Base-by-base conservation (phyloP, 257 asterid species). In the Osmanthus fragrans region DNA sequence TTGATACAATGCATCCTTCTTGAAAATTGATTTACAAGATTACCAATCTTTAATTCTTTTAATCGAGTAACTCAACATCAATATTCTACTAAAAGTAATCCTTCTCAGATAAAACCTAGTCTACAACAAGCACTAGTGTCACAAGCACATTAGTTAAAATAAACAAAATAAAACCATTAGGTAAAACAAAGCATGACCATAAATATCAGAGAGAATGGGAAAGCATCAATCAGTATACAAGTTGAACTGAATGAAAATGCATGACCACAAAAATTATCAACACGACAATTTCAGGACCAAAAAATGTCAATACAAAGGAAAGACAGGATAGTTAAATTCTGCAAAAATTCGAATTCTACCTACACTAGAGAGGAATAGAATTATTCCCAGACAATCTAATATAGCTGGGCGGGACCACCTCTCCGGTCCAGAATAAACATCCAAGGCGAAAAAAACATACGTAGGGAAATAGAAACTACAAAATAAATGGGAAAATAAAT, bases 371-470 rank as follows among this genome's bases (percentile, higher is more conserved):
- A 74, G 72, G 75, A 81, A 73, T 67, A 30, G 86, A 85, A 87
- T 80, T 80, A 84, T 73, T 77, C 90, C 91, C 93, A 76, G 89
- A 82, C 86, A 56, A 84, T 74, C 91, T 85, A 91, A 88, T 89
- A 89, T 78, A 82, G 88, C 89, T 72, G 86, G 92, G 90, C 75
- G 84, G 92, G 89, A 71, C 82, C 84, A 81, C 76, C 89, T 82
- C 92, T 71, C 84, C 79, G 15, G 60, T 78, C 81, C 74, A 78
- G 82, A 79, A 73, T 37, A 76, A 81, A 79, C 76, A 83, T 68
- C 73, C 76, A 73, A 67, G 74, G 63, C 77, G 70, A 72, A 84
- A 84, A 84, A 45, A 72, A 65, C 67, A 21, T 34, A 77, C 32
- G 36, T 40, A 12, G 21, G 12, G 45, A 37, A 58, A 19, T 0